Base-by-base conservation (phyloP, 805 yeast genomes). In the Candida tibetensis region DNA sequence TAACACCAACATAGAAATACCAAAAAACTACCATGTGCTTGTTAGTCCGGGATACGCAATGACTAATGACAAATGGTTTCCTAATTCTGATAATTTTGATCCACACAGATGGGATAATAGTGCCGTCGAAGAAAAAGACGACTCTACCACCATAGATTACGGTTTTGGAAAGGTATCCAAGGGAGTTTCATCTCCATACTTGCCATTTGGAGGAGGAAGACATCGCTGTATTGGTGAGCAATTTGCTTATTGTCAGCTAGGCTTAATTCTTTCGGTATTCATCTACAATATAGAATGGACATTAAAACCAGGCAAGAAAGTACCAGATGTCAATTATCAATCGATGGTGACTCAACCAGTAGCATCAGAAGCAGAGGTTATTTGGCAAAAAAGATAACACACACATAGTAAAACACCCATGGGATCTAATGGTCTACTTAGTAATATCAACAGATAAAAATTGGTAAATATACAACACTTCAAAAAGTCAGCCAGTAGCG, bases 201-300 rank as follows among this genome's bases (percentile, higher is more conserved):
- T 91, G 60, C 99, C 99, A 37, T 91, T 91, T 58, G 98, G 99
- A 52, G 99, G 98, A 61, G 99, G 99, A 49, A 85, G 99, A 75
- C 99, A 91, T 65, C 84, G 99, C 70, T 91, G 99, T 69, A 90
- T 91, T 56, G 99, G 99, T 60, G 99, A 91, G 67, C 98, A 91
- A 62, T 91, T 93, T 68, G 99, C 99, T 17, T 85, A 81, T 62
- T 79, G 82, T 50, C 99, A 91, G 73, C 76, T 91, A 46, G 95
- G 96, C 32, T 81, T 93, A 23, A 72, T 91, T 45, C 69, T 93
- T 54, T 67, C 85, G 25, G 77, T 87, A 10, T 85, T 72, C 58
- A 73, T 90, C 19, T 84, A 82, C 62, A 78, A 82, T 41, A 67
- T 85, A 57, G 82, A 75, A 57, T 89, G 95, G 95, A 72, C 75